Evolutionary conservation across 164 flowering plant genomes (phyloP).

Genomic region (Pachysandra terminalis): DNA sequence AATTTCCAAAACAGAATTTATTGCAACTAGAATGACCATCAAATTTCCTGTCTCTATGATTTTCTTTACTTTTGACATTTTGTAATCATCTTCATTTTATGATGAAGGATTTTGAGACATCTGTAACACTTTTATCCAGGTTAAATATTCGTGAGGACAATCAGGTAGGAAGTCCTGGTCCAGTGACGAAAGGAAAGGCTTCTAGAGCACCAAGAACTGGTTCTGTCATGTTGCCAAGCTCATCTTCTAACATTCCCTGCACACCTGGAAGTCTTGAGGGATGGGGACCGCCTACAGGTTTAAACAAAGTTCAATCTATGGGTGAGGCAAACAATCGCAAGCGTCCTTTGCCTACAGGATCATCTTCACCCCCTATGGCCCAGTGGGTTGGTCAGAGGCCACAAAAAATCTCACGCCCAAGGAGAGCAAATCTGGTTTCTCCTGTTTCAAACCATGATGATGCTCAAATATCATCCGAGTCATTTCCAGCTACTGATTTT

Average conservation of each 20-base stretch:
- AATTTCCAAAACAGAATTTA: neutral
- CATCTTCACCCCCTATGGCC: too few species aligned
- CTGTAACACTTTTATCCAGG: slow-evolving; percentile 32
- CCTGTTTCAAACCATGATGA: slow-evolving; percentile 76
- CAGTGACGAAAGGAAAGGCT: slow-evolving; percentile 65
- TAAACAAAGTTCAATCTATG: slow-evolving; percentile 42
- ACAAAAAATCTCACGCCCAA: slow-evolving; percentile 69
- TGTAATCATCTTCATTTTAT: neutral
- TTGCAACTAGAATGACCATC: neutral
- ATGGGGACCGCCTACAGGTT: slow-evolving; percentile 56
- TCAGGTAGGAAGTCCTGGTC: slow-evolving; percentile 34
- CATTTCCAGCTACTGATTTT: slow-evolving; percentile 48
- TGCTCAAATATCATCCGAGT: slow-evolving; percentile 50
- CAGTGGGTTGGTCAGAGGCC: slow-evolving; percentile 91
- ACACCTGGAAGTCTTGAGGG: slow-evolving; percentile 50
- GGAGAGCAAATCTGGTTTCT: slow-evolving; percentile 74
- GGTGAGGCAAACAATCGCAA: slow-evolving; percentile 54
- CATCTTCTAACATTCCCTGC: slow-evolving; percentile 55
- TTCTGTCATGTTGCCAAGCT: slow-evolving; percentile 33
- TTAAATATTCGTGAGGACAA: slow-evolving; percentile 44
- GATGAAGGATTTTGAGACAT: neutral
- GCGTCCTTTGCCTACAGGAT: slow-evolving; percentile 61
- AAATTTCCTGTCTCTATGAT: neutral
- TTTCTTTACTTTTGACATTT: neutral
- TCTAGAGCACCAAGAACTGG: slow-evolving; percentile 68